These are phyloP conservation scores for Ophiostoma triangulosporum DNA, from an alignment of 2,329 filamentous ascomycete genomes.

Conservation along the genomic window DNA sequence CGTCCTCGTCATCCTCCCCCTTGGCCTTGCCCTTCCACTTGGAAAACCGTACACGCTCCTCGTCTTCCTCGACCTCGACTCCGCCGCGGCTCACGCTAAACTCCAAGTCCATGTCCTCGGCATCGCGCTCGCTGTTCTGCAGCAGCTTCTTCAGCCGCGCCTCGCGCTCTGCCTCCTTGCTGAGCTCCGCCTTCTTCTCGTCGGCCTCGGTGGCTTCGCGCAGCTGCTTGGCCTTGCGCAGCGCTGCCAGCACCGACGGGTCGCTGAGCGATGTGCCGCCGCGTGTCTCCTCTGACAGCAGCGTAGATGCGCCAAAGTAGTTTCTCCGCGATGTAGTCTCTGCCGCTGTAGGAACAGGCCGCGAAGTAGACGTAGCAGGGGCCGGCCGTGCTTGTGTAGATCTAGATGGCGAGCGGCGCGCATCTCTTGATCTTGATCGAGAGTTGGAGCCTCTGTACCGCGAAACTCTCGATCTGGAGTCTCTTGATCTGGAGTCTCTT, in stretches of 20 bases:
- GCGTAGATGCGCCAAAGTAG: slow-evolving; percentile 49
- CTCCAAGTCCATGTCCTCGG: slow-evolving; percentile 85
- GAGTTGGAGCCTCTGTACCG: no score
- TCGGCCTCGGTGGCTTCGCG: slow-evolving; percentile 31
- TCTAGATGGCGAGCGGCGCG: neutral
- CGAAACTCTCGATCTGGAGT: neutral
- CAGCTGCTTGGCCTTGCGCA: slow-evolving; percentile 69
- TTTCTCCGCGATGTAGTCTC: slow-evolving; percentile 30
- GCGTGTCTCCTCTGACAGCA: slow-evolving; percentile 38
- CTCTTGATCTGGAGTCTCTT: neutral
- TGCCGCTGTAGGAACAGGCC: neutral
- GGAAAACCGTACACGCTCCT: slow-evolving; percentile 52
- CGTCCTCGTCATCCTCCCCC: slow-evolving; percentile 34
- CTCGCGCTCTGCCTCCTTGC: slow-evolving; percentile 38
- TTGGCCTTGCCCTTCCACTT: slow-evolving; percentile 31
- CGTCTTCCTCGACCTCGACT: slow-evolving; percentile 60
- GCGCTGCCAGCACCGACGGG: slow-evolving; percentile 65
- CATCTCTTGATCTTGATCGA: no score
- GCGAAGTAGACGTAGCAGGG: slow-evolving; percentile 9
- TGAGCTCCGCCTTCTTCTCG: slow-evolving; percentile 24
- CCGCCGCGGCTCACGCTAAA: slow-evolving; percentile 86
- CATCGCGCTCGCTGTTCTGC: slow-evolving; percentile 59
- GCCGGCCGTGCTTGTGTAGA: slow-evolving; percentile 8
- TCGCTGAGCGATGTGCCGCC: slow-evolving; percentile 51
- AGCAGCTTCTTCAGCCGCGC: slow-evolving; percentile 64